Conservation (phyloP, 2,329 filamentous ascomycete species). For the Thielaviopsis populi region DNA sequence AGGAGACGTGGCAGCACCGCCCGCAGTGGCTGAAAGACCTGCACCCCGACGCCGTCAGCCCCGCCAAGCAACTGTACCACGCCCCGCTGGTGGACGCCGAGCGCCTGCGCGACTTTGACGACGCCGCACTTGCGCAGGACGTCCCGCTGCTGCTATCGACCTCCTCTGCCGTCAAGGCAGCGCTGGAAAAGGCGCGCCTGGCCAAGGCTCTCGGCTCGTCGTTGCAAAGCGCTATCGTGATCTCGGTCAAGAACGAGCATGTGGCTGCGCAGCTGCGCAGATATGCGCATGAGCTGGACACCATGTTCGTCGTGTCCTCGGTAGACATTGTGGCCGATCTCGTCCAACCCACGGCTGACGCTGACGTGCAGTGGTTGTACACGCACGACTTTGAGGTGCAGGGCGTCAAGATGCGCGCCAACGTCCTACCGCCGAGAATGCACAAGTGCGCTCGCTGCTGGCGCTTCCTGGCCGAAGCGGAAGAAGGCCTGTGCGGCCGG, state of each 20-base stretch:
- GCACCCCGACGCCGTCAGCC: constrained; percentile 20
- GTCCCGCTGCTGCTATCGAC: constrained; percentile 37
- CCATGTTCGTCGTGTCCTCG: constrained; percentile 55
- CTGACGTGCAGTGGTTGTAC: constrained; percentile 28
- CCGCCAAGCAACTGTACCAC: constrained; percentile 34
- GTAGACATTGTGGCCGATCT: constrained; percentile 34
- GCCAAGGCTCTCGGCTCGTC: constrained; percentile 65
- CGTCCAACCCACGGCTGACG: constrained; percentile 18
- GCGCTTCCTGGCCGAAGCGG: constrained; percentile 59
- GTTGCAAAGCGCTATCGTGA: constrained; percentile 49
- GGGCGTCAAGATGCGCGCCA: constrained; percentile 26
- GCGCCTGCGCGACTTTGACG: constrained; percentile 26
- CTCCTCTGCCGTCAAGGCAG: constrained; percentile 54
- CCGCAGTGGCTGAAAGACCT: constrained; percentile 42
- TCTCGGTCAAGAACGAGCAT: constrained; percentile 39
- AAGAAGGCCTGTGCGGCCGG: constrained; percentile 53
- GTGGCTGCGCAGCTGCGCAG: constrained; percentile 27
- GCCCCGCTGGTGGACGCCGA: constrained; percentile 29
- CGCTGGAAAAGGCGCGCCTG: constrained; percentile 56
- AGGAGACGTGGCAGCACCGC: constrained; percentile 73
- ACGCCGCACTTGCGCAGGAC: constrained; percentile 19
- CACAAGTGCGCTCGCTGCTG: constrained; percentile 81
- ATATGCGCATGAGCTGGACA: constrained; percentile 36
- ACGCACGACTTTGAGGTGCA: constrained; percentile 29
- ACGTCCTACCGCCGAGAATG: constrained; percentile 34